phyloP scores from a whole-genome alignment of 805 yeast genomes.

The Candida methanosorbosa region DNA sequence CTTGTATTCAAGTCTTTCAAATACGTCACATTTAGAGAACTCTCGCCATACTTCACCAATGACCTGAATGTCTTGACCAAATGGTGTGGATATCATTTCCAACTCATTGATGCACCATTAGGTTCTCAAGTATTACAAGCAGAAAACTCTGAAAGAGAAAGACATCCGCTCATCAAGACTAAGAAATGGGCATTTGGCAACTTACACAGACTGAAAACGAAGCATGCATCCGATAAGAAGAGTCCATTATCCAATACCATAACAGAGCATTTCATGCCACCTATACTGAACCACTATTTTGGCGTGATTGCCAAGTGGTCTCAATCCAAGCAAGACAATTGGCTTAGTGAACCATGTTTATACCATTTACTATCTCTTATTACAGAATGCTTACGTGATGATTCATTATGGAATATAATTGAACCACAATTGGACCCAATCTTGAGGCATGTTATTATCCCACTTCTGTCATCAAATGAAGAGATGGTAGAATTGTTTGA shows the following conservation, averaged over 20 bases:
- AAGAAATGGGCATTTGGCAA: constrained; percentile 85
- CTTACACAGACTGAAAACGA: constrained; percentile 53
- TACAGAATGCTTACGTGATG: constrained; percentile 45
- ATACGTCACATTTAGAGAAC: constrained; percentile 61
- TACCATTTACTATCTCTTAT: constrained; percentile 56
- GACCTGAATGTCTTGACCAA: constrained; percentile 35
- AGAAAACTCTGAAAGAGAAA: constrained; percentile 35
- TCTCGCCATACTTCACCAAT: constrained; percentile 54
- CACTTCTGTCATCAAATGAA: constrained; percentile 62
- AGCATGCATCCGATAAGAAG: constrained; percentile 34
- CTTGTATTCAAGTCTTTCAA: constrained; percentile 70
- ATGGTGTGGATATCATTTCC: constrained; percentile 70
- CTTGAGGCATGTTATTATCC: constrained; percentile 65
- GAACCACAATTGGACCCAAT: constrained; percentile 58
- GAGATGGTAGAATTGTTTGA: constrained; percentile 68
- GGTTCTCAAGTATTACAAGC: constrained; percentile 11
- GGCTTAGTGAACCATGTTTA: constrained; percentile 58
- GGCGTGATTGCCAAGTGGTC: constrained; percentile 67
- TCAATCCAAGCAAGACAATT: constrained; percentile 28
- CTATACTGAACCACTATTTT: constrained; percentile 51
- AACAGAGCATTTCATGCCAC: constrained; percentile 57
- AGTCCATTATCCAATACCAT: constrained; percentile 26
- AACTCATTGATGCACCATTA: constrained; percentile 32
- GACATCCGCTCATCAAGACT: constrained; percentile 51
- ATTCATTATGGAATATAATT: constrained; percentile 55